Base-by-base conservation (phyloP, 805 yeast genomes). In the Phaffomyces thermotolerans region DNA sequence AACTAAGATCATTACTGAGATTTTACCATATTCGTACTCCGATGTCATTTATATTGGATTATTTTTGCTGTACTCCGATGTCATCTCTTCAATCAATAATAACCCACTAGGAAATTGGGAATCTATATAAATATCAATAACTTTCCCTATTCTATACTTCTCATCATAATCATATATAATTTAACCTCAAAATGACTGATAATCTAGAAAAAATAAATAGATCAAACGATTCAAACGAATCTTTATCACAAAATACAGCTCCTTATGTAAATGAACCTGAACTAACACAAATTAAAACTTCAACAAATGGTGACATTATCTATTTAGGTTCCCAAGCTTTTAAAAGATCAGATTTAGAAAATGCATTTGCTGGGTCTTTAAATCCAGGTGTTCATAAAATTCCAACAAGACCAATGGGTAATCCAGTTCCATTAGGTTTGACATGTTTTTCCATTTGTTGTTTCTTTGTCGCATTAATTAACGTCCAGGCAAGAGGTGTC, bases 341-440 rank as follows among this genome's bases (percentile, higher is more conserved):
- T 59, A 66, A 68, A 44, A 70, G 75, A 42, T 68, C 68, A 25
- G 89, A 82, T 44, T 72, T 82, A 49, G 60, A 77, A 50, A 67
- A 67, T 30, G 88, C 86, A 2, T 79, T 81, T 55, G 85, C 83
- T 14, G 85, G 84, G 54, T 62, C 59, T 25, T 57, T 75, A 49
- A 67, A 69, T 54, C 71, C 72, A 14, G 71, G 67, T 44, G 59
- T 65, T 45, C 72, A 76, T 47, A 64, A 69, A 18, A 61, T 67
- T 44, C 71, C 80, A 6, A 56, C 62, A 40, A 72, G 78, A 54
- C 71, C 71, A 48, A 70, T 75, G 65, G 90, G 82, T 45, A 83
- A 83, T 54, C 90, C 91, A 23, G 84, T 84, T 38, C 90, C 90
- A 20, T 65, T 83, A 49, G 91, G 90, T 14, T 66, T 84, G 46